A percentile compares a stretch with the other conserved stretches of the same genome.
phyloP scores from a whole-genome alignment of 2,329 filamentous ascomycete genomes.

The Ploettnerulaceae sp. region DNA sequence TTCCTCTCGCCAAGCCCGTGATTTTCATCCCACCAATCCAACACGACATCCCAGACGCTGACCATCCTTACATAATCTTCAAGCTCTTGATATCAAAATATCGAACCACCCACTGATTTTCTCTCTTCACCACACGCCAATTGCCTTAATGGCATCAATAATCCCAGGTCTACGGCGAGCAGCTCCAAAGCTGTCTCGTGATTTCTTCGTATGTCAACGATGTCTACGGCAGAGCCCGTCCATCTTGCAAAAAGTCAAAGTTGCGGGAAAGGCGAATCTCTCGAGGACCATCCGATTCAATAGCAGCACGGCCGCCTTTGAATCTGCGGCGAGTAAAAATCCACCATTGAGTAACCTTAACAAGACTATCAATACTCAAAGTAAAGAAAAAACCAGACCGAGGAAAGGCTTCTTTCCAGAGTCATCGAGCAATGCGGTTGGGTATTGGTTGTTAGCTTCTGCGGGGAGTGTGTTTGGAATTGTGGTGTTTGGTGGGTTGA shows the following conservation, averaged over 20 bases:
- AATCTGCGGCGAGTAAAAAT: slow-evolving; percentile 10
- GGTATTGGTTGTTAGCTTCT: slow-evolving; percentile 88
- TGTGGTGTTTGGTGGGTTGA: slow-evolving; percentile 90
- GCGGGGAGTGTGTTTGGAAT: slow-evolving; percentile 95
- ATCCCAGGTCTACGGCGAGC: slow-evolving; percentile 29
- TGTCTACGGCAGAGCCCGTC: slow-evolving; percentile 24
- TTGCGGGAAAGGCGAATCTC: slow-evolving; percentile 22
- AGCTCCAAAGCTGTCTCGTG: slow-evolving; percentile 26
- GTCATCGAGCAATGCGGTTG: slow-evolving; percentile 70
- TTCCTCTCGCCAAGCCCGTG: slow-evolving; percentile 7
- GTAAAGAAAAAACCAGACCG: slow-evolving; percentile 5
- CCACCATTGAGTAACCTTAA: slow-evolving; percentile 26
- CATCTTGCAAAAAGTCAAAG: slow-evolving; percentile 11
- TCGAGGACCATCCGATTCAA: slow-evolving; percentile 30
- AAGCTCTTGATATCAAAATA: neutral
- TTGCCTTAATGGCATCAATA: slow-evolving; percentile 31
- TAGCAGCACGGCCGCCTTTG: slow-evolving; percentile 23
- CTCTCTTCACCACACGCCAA: slow-evolving; percentile 1
- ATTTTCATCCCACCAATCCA: slow-evolving; percentile 1
- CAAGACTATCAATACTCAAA: slow-evolving; percentile 21
- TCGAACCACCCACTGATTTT: slow-evolving; percentile 1
- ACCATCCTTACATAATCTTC: slow-evolving; percentile 11
- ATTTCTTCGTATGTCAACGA: slow-evolving; percentile 33
- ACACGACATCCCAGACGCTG: neutral
- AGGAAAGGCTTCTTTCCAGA: slow-evolving; percentile 36